Base-by-base conservation (phyloP, 306 rosid genomes). In the Phaseolus lunatus region DNA sequence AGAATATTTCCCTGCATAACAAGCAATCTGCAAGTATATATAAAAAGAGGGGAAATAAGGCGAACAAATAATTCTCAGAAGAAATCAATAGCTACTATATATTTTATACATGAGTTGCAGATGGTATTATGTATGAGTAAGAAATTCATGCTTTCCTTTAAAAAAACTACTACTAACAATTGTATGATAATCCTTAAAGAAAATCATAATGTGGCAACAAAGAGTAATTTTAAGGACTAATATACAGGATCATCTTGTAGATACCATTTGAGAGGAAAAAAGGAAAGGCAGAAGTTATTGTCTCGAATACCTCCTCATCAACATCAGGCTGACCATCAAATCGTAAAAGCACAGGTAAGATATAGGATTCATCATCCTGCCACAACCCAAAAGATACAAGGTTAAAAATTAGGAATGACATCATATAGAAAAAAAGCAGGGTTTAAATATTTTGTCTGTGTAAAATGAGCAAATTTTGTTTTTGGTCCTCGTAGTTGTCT, bases 241-340 rank as follows among this genome's bases (percentile, higher is more conserved):
- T 23, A 56, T 56, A 20, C 14, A 64, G 15, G 39, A 56, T 16
- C 56, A 73, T 52, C 72, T 76, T 43, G 67, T 15, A 44, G 65
- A 80, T 64, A 59, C 8, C 23, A 69, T 35, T 16, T 43, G 54
- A 57, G 19, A 65, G 53, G 56, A 49, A 86, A 49, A 73, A 26
- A 14, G 58, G 64, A 79, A 41, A 43, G 52, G 49, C 4, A 66
- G 63, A 65, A 75, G 64, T 62, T 62, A 77, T 15, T 58, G 37
- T 43, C 87, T 83, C 58, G 73, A 53, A 80, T 91, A 96, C 98
- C 98, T 92, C 94, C 77, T 96, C 98, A 75, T 96, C 98, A 82
- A 96, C 91, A 73, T 87, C 89, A 76, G 99, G 99, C 65, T 89
- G 97, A 73, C 99, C 98, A 73, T 92, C 98, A 70, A 89, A 96